Evolutionary conservation across 164 flowering plant species (phyloP).

Genomic region (Vitis rupestris): DNA sequence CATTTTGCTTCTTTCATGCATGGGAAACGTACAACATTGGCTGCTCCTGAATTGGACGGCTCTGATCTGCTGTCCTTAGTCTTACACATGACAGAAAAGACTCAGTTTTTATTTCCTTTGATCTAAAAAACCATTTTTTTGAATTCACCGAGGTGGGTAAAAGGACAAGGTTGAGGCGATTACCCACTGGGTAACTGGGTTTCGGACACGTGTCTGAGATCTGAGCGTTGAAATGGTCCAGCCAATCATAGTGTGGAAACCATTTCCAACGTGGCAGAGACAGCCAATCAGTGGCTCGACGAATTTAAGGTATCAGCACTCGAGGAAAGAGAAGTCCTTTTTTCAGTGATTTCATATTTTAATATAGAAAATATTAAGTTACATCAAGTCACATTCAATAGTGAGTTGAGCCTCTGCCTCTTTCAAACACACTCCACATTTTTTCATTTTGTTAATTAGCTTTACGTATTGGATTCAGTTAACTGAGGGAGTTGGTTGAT

Average conservation of each 20-base stretch:
- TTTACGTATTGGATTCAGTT: slow-evolving; percentile 22
- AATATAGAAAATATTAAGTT: background rate
- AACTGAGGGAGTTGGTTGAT: slow-evolving; percentile 22
- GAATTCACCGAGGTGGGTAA: slow-evolving; percentile 20
- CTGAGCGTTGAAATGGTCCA: slow-evolving; percentile 7
- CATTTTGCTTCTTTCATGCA: slow-evolving; percentile 25
- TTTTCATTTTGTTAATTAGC: slow-evolving; percentile 1
- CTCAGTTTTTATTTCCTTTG: background rate
- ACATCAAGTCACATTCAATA: slow-evolving; percentile 8
- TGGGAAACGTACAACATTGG: slow-evolving; percentile 16
- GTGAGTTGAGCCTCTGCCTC: background rate
- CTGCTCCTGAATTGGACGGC: slow-evolving; percentile 26
- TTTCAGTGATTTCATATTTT: background rate
- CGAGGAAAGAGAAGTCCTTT: background rate
- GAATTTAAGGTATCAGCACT: slow-evolving; percentile 46
- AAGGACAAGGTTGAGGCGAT: slow-evolving; percentile 8
- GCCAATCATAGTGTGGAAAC: slow-evolving; percentile 37
- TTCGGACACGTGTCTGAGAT: slow-evolving; percentile 12
- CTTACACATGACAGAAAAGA: slow-evolving; percentile 14
- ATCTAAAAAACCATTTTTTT: background rate
- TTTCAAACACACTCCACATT: background rate
- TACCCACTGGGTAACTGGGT: slow-evolving; percentile 24
- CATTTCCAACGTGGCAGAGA: slow-evolving; percentile 35
- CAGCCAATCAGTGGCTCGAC: slow-evolving; percentile 59
- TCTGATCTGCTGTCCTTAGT: slow-evolving; percentile 32